A percentile compares a stretch with the other conserved stretches of the same genome.
These are phyloP conservation scores for Phlebopus sp. DNA, from an alignment of 1,284 basidiomycete genomes.

Conservation along the genomic window DNA sequence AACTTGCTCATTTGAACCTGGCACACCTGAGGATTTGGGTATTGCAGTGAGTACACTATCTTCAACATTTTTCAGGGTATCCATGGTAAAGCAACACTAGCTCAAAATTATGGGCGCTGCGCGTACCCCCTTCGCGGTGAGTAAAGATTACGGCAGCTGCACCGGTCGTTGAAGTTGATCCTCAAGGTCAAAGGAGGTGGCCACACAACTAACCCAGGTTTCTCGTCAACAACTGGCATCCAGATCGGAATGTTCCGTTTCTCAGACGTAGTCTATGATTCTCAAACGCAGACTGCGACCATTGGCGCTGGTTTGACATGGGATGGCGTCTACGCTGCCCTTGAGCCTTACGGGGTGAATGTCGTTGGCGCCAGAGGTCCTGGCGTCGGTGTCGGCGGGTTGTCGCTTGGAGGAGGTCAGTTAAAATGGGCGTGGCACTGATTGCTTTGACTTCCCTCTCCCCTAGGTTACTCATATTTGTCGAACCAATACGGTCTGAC, in stretches of 20 bases:
- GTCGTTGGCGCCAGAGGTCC: too few species aligned
- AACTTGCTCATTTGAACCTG: slow-evolving; percentile 4
- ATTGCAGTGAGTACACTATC: neutral
- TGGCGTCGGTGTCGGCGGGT: too few species aligned
- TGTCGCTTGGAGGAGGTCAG: neutral
- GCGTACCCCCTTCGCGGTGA: slow-evolving; percentile 35
- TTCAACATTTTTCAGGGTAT: neutral
- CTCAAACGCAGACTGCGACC: too few species aligned
- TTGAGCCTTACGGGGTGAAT: too few species aligned
- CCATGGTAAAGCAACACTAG: slow-evolving; percentile 11
- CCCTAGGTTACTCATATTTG: slow-evolving; percentile 46
- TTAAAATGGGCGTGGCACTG: too few species aligned
- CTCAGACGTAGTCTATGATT: too few species aligned
- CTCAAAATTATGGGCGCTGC: slow-evolving; percentile 41
- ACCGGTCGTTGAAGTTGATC: neutral
- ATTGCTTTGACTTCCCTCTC: neutral
- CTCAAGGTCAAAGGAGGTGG: neutral
- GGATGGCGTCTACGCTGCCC: too few species aligned
- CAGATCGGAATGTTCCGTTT: too few species aligned
- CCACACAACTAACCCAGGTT: too few species aligned
- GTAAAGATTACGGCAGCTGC: slow-evolving; percentile 5
- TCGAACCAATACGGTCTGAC: slow-evolving; percentile 49
- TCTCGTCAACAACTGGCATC: too few species aligned
- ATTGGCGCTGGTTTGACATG: too few species aligned
- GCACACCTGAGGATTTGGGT: too few species aligned